Conservation (phyloP, 1,139 yeast genomes). For the Blastobotrys arbuscula region DNA sequence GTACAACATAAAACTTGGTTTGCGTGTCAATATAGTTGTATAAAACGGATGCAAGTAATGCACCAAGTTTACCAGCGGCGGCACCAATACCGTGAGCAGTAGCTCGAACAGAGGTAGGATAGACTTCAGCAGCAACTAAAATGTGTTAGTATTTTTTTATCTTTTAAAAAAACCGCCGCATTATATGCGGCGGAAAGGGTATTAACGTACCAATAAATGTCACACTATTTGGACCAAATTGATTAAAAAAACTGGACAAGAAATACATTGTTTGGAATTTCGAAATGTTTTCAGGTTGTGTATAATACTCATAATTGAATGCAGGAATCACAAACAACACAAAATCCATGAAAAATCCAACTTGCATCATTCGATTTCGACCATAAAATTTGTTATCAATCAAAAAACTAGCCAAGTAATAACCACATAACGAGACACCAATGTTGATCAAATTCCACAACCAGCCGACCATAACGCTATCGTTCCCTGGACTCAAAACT, state of each 20-base stretch:
- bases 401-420: conserved; percentile 55
- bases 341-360: conserved; percentile 56
- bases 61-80: conserved; percentile 94
- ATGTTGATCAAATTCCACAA: conserved; percentile 57
- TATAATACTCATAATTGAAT: conserved; percentile 51
- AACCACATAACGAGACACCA: conserved; percentile 67
- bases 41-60: conserved; percentile 83
- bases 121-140: conserved; percentile 92
- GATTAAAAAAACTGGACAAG: conserved; percentile 60
- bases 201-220: too few relatives aligned
- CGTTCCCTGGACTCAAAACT: conserved; percentile 56
- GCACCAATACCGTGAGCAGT: conserved; percentile 98
- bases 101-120: conserved; percentile 97
- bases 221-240: conserved; percentile 86
- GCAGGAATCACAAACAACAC: conserved; percentile 56
- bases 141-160: too few relatives aligned
- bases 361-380: conserved; percentile 55
- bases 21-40: conserved; percentile 34
- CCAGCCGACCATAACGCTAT: conserved; percentile 79
- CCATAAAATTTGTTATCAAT: conserved; percentile 50
- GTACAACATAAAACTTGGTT: conserved; percentile 36
- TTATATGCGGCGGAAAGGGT: not conserved
- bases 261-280: conserved; percentile 61
- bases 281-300: conserved; percentile 37
- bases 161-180: not conserved